Percentiles rank a stretch among this genome's conserved stretches.
phyloP scores from a whole-genome alignment of 352 stramenopile genomes.

The Globisporangium iwayamae region DNA sequence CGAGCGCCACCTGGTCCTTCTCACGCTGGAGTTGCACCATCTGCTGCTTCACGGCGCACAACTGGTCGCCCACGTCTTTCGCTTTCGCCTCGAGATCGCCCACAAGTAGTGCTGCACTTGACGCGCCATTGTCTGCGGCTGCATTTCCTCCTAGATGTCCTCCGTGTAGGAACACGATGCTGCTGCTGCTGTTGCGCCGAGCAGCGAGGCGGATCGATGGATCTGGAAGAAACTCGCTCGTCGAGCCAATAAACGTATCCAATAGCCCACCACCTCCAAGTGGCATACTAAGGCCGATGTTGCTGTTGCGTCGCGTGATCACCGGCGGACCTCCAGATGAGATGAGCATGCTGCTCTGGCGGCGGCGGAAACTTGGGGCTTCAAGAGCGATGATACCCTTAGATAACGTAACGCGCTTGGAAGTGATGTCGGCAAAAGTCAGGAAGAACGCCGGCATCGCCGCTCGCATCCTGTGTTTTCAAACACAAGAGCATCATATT shows the following conservation, averaged over 20 bases:
- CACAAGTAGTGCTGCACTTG: constrained; percentile 13
- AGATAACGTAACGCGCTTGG: constrained; percentile 1
- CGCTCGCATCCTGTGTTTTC: constrained; percentile 36
- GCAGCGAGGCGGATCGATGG: background rate
- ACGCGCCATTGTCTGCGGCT: background rate
- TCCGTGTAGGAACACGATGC: constrained; percentile 12
- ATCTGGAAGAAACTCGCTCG: background rate
- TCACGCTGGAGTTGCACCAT: constrained; percentile 12
- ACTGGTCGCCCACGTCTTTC: constrained; percentile 20
- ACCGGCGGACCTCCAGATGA: constrained; percentile 11
- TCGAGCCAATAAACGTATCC: background rate
- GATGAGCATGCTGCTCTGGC: constrained; percentile 10
- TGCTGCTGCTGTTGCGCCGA: constrained; percentile 12
- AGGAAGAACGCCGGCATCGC: constrained; percentile 37
- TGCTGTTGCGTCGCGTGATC: constrained; percentile 13
- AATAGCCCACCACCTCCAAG: background rate
- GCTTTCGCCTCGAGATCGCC: constrained; percentile 29
- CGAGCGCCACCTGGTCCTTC: background rate
- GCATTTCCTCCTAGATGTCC: background rate
- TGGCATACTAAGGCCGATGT: constrained; percentile 6
- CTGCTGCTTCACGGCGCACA: constrained; percentile 10
- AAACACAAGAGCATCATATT: background rate
- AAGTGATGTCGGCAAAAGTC: constrained; percentile 40
- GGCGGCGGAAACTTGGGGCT: background rate
- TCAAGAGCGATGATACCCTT: background rate